Evolutionary conservation across 139 green algal species (phyloP).

Genomic region (Coelastrella sp.): DNA sequence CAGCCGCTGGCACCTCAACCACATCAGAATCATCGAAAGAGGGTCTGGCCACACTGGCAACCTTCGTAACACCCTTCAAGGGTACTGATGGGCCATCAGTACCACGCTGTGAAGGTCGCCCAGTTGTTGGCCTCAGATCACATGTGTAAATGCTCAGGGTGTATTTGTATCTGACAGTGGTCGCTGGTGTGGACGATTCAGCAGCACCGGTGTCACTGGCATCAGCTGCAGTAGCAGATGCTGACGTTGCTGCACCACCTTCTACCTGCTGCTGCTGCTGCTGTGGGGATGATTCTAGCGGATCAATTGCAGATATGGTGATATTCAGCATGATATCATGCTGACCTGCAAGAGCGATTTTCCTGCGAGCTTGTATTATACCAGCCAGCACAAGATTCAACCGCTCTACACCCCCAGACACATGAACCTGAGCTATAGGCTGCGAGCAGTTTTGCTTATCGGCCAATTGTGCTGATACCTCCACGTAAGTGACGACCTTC

Average conservation of each 20-base stretch:
- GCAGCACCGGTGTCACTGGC: neutral
- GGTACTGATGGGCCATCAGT: neutral
- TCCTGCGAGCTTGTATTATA: neutral
- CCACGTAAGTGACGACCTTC: neutral
- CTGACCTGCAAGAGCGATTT: neutral
- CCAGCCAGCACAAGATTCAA: neutral
- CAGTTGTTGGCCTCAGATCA: neutral
- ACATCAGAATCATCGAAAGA: neutral
- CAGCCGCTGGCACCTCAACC: slow-evolving; percentile 10
- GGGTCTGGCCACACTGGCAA: neutral
- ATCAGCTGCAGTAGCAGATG: neutral
- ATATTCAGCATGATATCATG: neutral
- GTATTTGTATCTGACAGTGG: neutral
- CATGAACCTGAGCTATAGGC: neutral
- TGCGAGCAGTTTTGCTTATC: neutral
- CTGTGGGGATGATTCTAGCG: neutral
- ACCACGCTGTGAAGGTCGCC: neutral
- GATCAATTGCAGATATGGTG: neutral
- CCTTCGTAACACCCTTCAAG: neutral
- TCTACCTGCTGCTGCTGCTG: neutral
- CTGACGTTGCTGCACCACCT: neutral
- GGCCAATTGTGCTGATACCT: neutral
- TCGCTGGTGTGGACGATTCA: neutral
- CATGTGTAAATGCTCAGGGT: neutral
- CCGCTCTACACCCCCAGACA: neutral